Conservation (phyloP, 208 protist genomes). For the Trypanosoma boissoni region DNA sequence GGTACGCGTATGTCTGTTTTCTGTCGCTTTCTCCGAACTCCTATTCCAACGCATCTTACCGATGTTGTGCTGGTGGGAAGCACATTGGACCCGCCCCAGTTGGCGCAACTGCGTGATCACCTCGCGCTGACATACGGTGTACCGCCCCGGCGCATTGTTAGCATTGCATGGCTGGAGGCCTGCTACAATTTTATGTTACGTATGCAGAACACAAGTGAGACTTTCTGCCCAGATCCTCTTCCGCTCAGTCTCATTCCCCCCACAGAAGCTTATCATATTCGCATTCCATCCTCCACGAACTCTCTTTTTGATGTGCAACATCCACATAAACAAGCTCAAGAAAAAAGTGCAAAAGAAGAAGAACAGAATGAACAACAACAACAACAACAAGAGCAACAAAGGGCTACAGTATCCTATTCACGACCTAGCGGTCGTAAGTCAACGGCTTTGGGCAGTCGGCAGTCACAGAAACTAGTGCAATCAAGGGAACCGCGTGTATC, state of each 20-base stretch:
- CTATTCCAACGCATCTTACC: constrained; percentile 43
- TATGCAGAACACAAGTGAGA: neutral
- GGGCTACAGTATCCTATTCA: too few species aligned
- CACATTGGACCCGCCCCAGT: constrained; percentile 11
- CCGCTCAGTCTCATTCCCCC: constrained; percentile 15
- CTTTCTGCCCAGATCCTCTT: constrained; percentile 10
- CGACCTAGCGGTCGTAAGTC: constrained; percentile 6
- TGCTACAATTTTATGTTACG: constrained; percentile 21
- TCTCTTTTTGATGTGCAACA: neutral
- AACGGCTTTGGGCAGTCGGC: neutral
- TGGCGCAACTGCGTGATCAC: constrained; percentile 13
- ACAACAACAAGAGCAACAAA: neutral
- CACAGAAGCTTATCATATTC: constrained; percentile 10
- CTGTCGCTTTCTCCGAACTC: constrained; percentile 60
- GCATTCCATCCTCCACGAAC: neutral
- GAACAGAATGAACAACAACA: too few species aligned
- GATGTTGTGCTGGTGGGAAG: constrained; percentile 79
- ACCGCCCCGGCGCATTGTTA: constrained; percentile 22
- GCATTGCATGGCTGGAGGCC: constrained; percentile 13
- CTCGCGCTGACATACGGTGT: constrained; percentile 9
- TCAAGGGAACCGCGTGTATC: too few species aligned
- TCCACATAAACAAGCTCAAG: neutral
- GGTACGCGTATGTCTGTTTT: constrained; percentile 27
- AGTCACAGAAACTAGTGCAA: neutral
- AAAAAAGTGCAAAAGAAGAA: too few species aligned